phyloP scores from a whole-genome alignment of 768 basidiomycete genomes.

The Grammothele lineata region DNA sequence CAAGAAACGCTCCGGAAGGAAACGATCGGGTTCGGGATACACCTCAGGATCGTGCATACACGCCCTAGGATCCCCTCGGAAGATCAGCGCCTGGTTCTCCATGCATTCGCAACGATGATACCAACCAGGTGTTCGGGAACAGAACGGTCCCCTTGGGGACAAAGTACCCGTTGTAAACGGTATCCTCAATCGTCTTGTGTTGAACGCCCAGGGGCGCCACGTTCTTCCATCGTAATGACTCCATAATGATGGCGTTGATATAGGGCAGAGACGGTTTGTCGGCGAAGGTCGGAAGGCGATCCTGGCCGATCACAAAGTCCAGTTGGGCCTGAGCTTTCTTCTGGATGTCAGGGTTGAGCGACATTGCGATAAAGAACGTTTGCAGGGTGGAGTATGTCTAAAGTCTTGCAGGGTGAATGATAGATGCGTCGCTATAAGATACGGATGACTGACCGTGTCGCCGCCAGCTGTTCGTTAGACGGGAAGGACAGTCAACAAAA shows the following conservation, averaged over 20 bases:
- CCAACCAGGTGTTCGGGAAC: conserved; percentile 22
- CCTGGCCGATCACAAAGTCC: conserved; percentile 5
- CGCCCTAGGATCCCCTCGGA: conserved; percentile 3
- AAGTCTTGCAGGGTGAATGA: too few species aligned
- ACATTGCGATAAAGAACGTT: conserved; percentile 27
- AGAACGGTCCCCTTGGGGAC: conserved; percentile 24
- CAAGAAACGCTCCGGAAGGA: conserved; percentile 76
- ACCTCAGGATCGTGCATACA: conserved; percentile 85
- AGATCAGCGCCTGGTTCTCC: background rate
- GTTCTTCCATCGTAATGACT: conserved; percentile 13
- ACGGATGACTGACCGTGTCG: conserved; percentile 8
- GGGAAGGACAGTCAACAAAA: too few species aligned
- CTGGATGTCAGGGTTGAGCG: conserved; percentile 22
- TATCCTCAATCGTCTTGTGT: conserved; percentile 27
- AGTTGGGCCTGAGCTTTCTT: conserved; percentile 8
- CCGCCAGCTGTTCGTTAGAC: conserved; percentile 8
- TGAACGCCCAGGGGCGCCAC: conserved; percentile 1
- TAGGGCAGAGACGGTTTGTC: conserved; percentile 6
- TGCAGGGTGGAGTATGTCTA: conserved; percentile 20
- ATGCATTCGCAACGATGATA: too few species aligned
- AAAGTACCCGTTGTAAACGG: conserved; percentile 17
- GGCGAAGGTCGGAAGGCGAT: conserved; percentile 7
- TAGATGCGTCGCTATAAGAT: background rate
- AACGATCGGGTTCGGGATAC: conserved; percentile 80
- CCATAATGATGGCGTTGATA: conserved; percentile 8